Percentiles rank a stretch among this genome's conserved stretches.
Conservation (phyloP, 2,329 filamentous ascomycete genomes). For the Penicillium decumbens region DNA sequence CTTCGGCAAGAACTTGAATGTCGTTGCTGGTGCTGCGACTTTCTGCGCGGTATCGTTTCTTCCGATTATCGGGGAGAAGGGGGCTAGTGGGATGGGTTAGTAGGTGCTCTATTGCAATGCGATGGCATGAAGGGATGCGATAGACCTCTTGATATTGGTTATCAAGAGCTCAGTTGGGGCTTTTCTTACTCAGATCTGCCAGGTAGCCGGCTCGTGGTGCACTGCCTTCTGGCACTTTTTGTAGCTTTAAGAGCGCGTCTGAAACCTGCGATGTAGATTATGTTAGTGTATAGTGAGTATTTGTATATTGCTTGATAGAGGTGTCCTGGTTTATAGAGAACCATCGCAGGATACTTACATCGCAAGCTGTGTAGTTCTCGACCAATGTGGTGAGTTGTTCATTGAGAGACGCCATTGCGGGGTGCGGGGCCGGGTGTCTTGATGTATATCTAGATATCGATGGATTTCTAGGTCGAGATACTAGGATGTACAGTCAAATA, state of each 20-base stretch:
- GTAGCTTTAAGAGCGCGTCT: slow-evolving; percentile 67
- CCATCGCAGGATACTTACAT: slow-evolving; percentile 29
- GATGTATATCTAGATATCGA: not conserved
- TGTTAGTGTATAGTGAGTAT: not conserved
- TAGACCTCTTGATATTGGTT: not conserved
- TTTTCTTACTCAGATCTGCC: slow-evolving; percentile 52
- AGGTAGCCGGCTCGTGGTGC: slow-evolving; percentile 64
- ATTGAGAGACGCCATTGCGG: slow-evolving; percentile 29
- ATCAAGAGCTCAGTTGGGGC: not conserved
- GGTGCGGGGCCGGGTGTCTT: slow-evolving; percentile 13
- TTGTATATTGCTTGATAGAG: not conserved
- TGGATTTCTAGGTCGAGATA: not conserved
- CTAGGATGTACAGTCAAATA: not conserved
- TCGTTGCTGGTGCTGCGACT: slow-evolving; percentile 43
- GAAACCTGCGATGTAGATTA: slow-evolving; percentile 51
- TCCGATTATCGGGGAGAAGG: slow-evolving; percentile 32
- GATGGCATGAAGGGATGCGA: not conserved
- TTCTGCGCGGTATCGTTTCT: slow-evolving; percentile 28
- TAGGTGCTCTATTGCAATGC: not conserved
- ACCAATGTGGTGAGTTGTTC: slow-evolving; percentile 31
- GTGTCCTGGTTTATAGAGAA: not conserved
- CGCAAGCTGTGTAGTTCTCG: slow-evolving; percentile 41
- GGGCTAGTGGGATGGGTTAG: slow-evolving; percentile 18
- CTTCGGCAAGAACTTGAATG: slow-evolving; percentile 57
- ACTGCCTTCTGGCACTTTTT: slow-evolving; percentile 37